Conservation (phyloP, 768 basidiomycete genomes). For the Harrya chromipes region DNA sequence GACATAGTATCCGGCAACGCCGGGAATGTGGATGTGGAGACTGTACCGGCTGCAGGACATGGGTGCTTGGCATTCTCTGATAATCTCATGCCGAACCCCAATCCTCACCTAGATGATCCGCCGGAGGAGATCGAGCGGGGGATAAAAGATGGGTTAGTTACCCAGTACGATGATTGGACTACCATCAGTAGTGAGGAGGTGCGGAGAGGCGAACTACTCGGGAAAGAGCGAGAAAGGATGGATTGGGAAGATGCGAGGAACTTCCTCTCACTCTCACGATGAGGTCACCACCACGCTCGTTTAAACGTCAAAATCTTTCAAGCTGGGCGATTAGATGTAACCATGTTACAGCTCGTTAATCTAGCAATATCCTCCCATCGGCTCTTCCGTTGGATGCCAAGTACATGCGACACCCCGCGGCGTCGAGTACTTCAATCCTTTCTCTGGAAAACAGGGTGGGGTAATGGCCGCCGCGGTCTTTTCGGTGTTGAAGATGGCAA, state of each 20-base stretch:
- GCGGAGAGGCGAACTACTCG: slow-evolving; percentile 47
- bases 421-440: slow-evolving; percentile 10
- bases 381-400: background rate
- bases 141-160: slow-evolving; percentile 42
- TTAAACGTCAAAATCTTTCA: background rate
- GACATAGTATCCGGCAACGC: slow-evolving; percentile 42
- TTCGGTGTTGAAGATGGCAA: slow-evolving; percentile 21
- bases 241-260: slow-evolving; percentile 55
- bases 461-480: slow-evolving; percentile 28
- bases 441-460: slow-evolving; percentile 28
- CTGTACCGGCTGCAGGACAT: slow-evolving; percentile 6
- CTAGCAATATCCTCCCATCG: background rate
- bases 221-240: slow-evolving; percentile 80
- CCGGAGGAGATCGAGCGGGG: slow-evolving; percentile 49
- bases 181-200: slow-evolving; percentile 70
- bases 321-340: slow-evolving; percentile 3
- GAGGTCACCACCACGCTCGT: slow-evolving; percentile 5
- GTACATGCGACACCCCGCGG: background rate
- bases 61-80: background rate
- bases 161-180: slow-evolving; percentile 74
- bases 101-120: slow-evolving; percentile 41
- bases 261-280: slow-evolving; percentile 22
- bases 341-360: slow-evolving; percentile 10
- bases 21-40: slow-evolving; percentile 15
- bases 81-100: slow-evolving; percentile 33